Conservation (phyloP, 148 eudicot genomes). For the Amaranthus hypochondriacus region DNA sequence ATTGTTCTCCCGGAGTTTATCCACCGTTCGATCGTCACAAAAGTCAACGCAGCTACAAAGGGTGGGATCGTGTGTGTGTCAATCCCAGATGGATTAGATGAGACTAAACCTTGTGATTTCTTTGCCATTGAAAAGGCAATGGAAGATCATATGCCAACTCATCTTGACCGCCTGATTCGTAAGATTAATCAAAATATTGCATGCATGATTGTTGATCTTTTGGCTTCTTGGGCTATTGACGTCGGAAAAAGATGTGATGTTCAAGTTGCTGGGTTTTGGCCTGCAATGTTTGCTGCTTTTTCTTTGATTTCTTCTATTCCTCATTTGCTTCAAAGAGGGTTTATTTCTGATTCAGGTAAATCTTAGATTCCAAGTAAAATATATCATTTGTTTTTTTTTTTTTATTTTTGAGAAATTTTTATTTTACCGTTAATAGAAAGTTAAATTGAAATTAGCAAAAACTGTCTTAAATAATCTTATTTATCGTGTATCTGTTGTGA, state of each 20-base stretch:
- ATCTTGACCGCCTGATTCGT: constrained; percentile 29
- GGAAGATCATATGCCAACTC: constrained; percentile 39
- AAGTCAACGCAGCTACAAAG: constrained; percentile 16
- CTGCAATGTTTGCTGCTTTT: constrained; percentile 65
- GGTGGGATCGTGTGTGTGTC: constrained; percentile 20
- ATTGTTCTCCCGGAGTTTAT: constrained; percentile 38
- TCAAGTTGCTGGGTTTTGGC: constrained; percentile 68
- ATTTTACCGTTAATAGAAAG: no score
- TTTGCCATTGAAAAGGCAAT: constrained; percentile 34
- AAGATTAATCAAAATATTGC: constrained; percentile 17
- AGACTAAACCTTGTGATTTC: constrained; percentile 26
- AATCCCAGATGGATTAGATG: constrained; percentile 28
- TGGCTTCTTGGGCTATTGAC: constrained; percentile 61
- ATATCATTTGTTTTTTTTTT: not conserved
- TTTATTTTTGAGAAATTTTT: not conserved
- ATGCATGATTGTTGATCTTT: constrained; percentile 38
- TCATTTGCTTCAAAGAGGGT: constrained; percentile 36
- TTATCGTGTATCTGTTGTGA: no score
- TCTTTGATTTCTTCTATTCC: constrained; percentile 52
- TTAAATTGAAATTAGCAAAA: no score
- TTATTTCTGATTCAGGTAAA: constrained; percentile 58
- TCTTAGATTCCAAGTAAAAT: not conserved
- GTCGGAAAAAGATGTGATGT: constrained; percentile 43
- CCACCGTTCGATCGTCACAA: constrained; percentile 22
- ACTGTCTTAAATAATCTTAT: no score